Conservation (phyloP, 1,284 basidiomycete species). For the Leccinum holopus region DNA sequence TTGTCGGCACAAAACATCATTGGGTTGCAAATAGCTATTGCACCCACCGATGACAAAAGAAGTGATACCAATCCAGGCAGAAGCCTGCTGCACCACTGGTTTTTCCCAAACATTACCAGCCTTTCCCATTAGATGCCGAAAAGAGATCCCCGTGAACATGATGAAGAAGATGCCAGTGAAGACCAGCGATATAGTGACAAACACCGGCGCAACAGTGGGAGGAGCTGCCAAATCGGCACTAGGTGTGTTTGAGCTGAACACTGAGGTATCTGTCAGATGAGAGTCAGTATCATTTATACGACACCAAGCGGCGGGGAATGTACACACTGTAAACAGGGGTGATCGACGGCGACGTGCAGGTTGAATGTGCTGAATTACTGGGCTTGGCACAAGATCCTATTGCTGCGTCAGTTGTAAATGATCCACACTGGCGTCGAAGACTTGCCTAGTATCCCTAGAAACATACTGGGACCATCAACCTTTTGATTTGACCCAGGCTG, state of each 20-base stretch:
- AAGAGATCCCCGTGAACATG: constrained; percentile 63
- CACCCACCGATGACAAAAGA: constrained; percentile 68
- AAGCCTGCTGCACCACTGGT: constrained; percentile 55
- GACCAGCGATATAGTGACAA: constrained; percentile 61
- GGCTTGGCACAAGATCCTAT: constrained; percentile 68
- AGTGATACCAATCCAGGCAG: constrained; percentile 72
- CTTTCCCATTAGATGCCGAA: constrained; percentile 65
- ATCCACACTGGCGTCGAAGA: constrained; percentile 6
- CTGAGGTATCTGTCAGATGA: constrained; percentile 53
- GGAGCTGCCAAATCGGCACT: constrained; percentile 59
- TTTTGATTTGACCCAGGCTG: constrained; percentile 40
- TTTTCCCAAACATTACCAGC: constrained; percentile 50
- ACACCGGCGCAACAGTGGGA: constrained; percentile 57
- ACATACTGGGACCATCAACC: constrained; percentile 70
- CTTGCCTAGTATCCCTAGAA: constrained; percentile 65
- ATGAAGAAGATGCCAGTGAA: constrained; percentile 67
- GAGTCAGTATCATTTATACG: neutral
- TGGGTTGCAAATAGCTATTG: neutral
- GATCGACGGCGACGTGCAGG: constrained; percentile 56
- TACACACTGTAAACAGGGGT: constrained; percentile 62
- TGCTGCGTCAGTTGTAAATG: constrained; percentile 5
- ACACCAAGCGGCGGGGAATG: constrained; percentile 1
- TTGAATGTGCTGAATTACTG: constrained; percentile 48
- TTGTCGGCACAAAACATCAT: constrained; percentile 2
- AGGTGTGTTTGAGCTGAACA: constrained; percentile 58